These are phyloP conservation scores for Apiotrichum montevideense DNA, from an alignment of 1,284 basidiomycete species.

Conservation along the genomic window DNA sequence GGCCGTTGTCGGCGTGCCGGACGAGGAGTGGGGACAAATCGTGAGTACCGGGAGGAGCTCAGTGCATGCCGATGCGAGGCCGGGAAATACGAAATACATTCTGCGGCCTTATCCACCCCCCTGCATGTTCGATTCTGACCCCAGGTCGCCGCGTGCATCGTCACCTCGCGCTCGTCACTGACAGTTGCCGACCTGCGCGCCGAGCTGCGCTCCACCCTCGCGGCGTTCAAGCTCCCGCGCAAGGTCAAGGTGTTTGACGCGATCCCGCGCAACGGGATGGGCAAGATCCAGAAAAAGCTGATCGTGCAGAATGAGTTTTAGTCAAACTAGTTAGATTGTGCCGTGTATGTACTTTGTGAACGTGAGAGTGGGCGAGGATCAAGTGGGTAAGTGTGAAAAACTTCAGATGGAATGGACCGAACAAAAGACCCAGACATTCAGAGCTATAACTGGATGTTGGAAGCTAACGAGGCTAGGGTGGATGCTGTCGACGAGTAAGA, in stretches of 20 bases:
- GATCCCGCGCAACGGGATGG: conserved; percentile 37
- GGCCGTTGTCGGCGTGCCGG: conserved; percentile 39
- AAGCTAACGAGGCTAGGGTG: too few species aligned
- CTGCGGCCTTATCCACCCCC: too few species aligned
- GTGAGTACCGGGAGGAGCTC: conserved; percentile 17
- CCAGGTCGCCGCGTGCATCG: conserved; percentile 25
- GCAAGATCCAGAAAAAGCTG: conserved; percentile 31
- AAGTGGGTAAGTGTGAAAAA: too few species aligned
- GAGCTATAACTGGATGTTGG: too few species aligned
- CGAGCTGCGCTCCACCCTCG: conserved; percentile 28
- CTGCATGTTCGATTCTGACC: neutral
- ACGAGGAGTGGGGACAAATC: conserved; percentile 42
- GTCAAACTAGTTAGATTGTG: too few species aligned
- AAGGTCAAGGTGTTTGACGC: conserved; percentile 31
- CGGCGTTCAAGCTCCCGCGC: conserved; percentile 39
- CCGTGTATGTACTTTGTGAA: too few species aligned
- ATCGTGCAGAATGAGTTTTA: conserved; percentile 21
- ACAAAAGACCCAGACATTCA: too few species aligned
- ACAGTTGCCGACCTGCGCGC: conserved; percentile 19
- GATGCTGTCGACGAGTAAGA: too few species aligned
- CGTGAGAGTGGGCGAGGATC: too few species aligned
- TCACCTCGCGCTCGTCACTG: conserved; percentile 17
- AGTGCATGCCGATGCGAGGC: neutral
- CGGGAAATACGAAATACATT: too few species aligned
- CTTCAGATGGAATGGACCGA: too few species aligned